Base-by-base conservation (phyloP, 495 filamentous ascomycete genomes). In the Hypoxylon lienhwacheense region DNA sequence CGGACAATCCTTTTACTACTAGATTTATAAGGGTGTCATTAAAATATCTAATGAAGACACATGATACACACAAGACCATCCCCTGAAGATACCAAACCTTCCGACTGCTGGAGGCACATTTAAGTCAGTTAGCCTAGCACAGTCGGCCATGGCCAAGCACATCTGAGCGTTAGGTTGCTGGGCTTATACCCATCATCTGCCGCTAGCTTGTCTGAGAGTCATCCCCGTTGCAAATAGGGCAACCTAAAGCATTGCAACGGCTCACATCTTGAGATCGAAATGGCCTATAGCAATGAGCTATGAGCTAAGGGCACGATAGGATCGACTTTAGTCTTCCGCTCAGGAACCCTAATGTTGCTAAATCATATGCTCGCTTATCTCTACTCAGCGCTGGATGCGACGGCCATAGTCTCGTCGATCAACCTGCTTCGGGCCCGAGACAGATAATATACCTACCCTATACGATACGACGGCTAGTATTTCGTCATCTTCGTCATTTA, bases 291-390 rank as follows among this genome's bases (percentile, higher is more conserved):
- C 2, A 14, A 12, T 7, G 32, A 16, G 16, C 1, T 35, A 26
- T 19, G 22, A 15, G 11, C 29, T 47, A 12, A 47, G 6, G 15
- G 28, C 7, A 45, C 8, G 17, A 43, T 25, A 43, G 15, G 34
- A 31, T 5, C 7, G 39, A 10, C 5, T 1, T 32, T 25, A 42
- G 45, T 25, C 17, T 24, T 19, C 8, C 3, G 22, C 16, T 20
- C 7, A 15, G 24, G 24, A 59, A 59, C 43, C 49, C 10, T 59
- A 59, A 54, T 59, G 55, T 12, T 49, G 36, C 32, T 17, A 7
- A n/a, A 40, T 40, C 49, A 45, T 53, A 40, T 47, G 24, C 32
- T 53, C 42, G 15, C 29, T 28, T 42, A 19, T 47, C 35, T 8
- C 21, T 35, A 1, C 11, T 31, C 15, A 4, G 19, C 15, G 19